Evolutionary conservation across 129 eudicot species (phyloP), one percentile per base, ranked within the genome.

Genomic region (Apium graveolens): DNA sequence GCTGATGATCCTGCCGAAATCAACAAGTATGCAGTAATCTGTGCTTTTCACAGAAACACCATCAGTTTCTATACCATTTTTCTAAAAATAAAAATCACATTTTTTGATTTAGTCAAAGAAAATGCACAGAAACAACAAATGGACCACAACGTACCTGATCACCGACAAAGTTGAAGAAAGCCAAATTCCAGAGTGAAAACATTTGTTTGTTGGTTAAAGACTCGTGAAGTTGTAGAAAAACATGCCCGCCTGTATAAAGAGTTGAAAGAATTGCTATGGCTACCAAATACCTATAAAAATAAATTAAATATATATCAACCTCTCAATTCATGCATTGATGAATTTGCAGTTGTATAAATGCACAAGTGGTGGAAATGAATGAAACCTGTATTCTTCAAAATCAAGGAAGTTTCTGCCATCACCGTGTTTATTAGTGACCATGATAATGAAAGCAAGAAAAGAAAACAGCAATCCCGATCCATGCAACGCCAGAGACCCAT

Each of bases 1-100:
- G 93, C 98, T 0, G 97, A 13, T 35, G 98, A 91, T 57, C 96
- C 93, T 34, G 98, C 91, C 79, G 98, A 94, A 76, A 94, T 72
- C 60, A 94, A 78, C 68, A 91, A 74, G 86, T 94, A 94, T 2
- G 98, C 90, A 31, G 38, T 31, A 65, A 65, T 65, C 71, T 65
- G 71, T 38, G 29, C 7, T 12, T 65, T 65, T 5, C 20, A 65
- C 17, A 63, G 34, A 5, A 65, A 31, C 21, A 14, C 71, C 21
- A 65, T 65, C 39, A 65, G 71, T 65, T 65, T 29, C 38, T 5
- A 31, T 29, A 29, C 3, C 39, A 31, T 65, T 21, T 65, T 65
- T 10, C 38, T 65, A 32, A 29, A 0, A 65, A 29, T 4, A 4
- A 1, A 24, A 7, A 57, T 63, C 8, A 5, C 11, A 63, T 5